phyloP scores from a whole-genome alignment of 225 moss, liverwort and hornwort genomes.

The Rhytidiadelphus loreus region DNA sequence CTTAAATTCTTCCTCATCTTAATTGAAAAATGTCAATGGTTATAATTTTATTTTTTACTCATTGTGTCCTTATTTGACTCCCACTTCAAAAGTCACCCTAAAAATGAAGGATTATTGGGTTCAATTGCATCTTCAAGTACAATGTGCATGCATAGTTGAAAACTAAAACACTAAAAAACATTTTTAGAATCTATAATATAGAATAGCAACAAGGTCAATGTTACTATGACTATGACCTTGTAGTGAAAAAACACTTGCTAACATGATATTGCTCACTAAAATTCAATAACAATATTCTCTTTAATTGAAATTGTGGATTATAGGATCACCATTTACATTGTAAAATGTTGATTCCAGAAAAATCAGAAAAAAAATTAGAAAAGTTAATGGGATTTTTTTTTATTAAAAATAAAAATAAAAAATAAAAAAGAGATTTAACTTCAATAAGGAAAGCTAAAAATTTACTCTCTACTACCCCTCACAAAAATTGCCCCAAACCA shows the following conservation, averaged over 20 bases:
- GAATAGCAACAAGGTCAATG: not conserved
- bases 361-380: too few relatives aligned
- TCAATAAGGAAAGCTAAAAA: not conserved
- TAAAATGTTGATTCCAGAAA: not conserved
- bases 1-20: not conserved
- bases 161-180: not conserved
- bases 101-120: not conserved
- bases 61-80: fast-evolving
- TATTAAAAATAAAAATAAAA: too few relatives aligned
- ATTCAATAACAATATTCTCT: not conserved
- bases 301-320: not conserved
- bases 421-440: not conserved
- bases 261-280: not conserved
- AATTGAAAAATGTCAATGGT: fast-evolving
- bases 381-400: fast-evolving
- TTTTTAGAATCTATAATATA: not conserved
- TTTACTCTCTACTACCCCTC: not conserved
- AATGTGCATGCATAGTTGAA: not conserved
- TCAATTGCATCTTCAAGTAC: fast-evolving
- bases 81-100: not conserved
- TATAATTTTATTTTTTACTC: not conserved
- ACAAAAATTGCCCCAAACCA: not conserved
- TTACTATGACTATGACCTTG: too few relatives aligned
- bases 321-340: too few relatives aligned
- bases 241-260: not conserved